phyloP scores from a whole-genome alignment of 164 flowering plant species.

The Vitis rupestris region DNA sequence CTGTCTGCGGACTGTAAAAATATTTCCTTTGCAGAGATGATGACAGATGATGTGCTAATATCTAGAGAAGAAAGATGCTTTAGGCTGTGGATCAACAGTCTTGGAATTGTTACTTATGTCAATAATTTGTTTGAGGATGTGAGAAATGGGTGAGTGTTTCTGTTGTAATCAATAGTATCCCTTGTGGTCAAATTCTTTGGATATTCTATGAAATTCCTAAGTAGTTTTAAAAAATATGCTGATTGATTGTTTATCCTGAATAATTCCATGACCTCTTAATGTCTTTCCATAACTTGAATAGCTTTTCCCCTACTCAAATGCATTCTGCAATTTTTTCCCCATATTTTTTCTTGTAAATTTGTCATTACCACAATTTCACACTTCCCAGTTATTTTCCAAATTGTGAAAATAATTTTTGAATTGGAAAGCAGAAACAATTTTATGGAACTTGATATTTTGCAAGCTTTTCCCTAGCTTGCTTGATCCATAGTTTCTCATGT shows the following conservation, averaged over 20 bases:
- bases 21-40: constrained; percentile 84
- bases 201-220: neutral
- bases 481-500: constrained; percentile 10
- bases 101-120: constrained; percentile 70
- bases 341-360: neutral
- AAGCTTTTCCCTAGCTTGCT: neutral
- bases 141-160: constrained; percentile 72
- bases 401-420: neutral
- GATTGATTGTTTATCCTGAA: constrained; percentile 1
- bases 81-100: constrained; percentile 88
- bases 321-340: neutral
- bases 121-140: constrained; percentile 95
- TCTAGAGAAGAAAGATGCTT: constrained; percentile 91
- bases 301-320: neutral
- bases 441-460: neutral
- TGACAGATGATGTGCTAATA: constrained; percentile 81
- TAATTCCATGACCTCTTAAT: too few species aligned
- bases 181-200: constrained; percentile 4
- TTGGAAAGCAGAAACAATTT: neutral
- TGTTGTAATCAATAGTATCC: constrained; percentile 1
- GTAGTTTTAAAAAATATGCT: neutral
- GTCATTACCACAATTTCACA: neutral
- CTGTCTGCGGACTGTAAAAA: constrained; percentile 64
- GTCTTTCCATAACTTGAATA: neutral
- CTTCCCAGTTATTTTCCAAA: neutral